These are phyloP conservation scores for Pichia ethanolica DNA, from an alignment of 805 yeast genomes.

Conservation along the genomic window DNA sequence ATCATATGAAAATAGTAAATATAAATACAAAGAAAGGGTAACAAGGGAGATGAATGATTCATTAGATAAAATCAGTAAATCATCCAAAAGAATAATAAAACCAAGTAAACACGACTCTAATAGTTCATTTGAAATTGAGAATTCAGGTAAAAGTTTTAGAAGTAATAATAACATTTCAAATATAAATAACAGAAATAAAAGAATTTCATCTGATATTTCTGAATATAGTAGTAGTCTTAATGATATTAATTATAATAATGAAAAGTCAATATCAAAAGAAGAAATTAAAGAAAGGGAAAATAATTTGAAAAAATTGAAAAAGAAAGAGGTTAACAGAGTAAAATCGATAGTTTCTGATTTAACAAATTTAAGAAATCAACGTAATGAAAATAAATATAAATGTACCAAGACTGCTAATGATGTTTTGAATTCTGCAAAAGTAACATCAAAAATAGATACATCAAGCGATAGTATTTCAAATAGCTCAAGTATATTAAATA, in stretches of 20 bases:
- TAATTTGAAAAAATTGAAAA: not conserved
- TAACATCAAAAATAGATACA: not conserved
- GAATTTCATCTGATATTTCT: not conserved
- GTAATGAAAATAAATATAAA: not conserved
- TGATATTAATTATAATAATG: not conserved
- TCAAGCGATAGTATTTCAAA: not conserved
- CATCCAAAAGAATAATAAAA: not conserved
- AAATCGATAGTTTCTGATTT: slow-evolving; percentile 3
- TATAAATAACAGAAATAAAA: not conserved
- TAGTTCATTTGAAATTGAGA: too few relatives aligned
- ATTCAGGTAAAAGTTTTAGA: not conserved
- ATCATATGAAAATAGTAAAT: too few relatives aligned
- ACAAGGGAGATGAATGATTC: too few relatives aligned
- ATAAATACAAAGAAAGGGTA: too few relatives aligned
- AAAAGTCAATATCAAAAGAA: not conserved
- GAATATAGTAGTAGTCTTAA: slow-evolving; percentile 2
- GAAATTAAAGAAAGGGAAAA: not conserved
- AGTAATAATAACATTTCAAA: not conserved
- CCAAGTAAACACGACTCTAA: too few relatives aligned
- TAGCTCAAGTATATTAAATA: not conserved
- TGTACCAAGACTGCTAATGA: not conserved
- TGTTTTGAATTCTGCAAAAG: not conserved
- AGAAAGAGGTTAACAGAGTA: not conserved
- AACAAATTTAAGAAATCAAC: not conserved
- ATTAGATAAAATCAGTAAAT: too few relatives aligned